These are phyloP conservation scores for Exutisphaerella laricina DNA, from an alignment of 2,329 filamentous ascomycete genomes.

Conservation along the genomic window DNA sequence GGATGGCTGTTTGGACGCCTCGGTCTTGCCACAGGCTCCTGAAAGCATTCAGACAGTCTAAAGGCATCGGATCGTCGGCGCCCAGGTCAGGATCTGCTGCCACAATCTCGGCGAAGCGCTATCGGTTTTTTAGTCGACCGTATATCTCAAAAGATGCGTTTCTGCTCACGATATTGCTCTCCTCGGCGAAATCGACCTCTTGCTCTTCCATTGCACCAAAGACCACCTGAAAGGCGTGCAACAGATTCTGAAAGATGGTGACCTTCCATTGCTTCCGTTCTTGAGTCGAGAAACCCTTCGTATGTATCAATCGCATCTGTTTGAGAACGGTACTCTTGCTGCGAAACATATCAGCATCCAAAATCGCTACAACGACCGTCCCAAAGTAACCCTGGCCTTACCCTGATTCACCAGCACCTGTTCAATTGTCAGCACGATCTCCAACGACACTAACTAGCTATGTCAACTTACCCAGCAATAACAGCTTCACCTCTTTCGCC, in stretches of 20 bases:
- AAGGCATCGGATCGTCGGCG: slow-evolving; percentile 72
- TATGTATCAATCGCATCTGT: slow-evolving; percentile 98
- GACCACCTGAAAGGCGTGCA: slow-evolving; percentile 87
- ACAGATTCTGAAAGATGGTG: slow-evolving; percentile 90
- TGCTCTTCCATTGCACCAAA: slow-evolving; percentile 87
- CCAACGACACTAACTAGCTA: not conserved
- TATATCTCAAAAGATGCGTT: slow-evolving; percentile 16
- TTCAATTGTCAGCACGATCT: slow-evolving; percentile 26
- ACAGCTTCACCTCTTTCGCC: slow-evolving; percentile 83
- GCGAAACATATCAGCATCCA: no score
- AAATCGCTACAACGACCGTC: no score
- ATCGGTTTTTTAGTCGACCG: slow-evolving; percentile 32
- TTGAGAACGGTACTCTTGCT: slow-evolving; percentile 96
- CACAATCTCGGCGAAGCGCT: slow-evolving; percentile 75
- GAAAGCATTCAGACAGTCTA: slow-evolving; percentile 73
- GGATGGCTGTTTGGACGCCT: slow-evolving; percentile 80
- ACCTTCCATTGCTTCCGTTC: slow-evolving; percentile 92
- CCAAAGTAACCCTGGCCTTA: no score
- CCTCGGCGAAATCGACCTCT: slow-evolving; percentile 69
- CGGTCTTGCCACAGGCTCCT: slow-evolving; percentile 76
- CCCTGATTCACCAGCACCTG: slow-evolving; percentile 91
- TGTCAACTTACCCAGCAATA: slow-evolving; percentile 67
- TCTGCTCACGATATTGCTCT: slow-evolving; percentile 68
- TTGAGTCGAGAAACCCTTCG: slow-evolving; percentile 79
- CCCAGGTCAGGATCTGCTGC: slow-evolving; percentile 76